These are phyloP conservation scores for Aspergillus brasiliensis DNA, from an alignment of 2,329 filamentous ascomycete species.

Conservation along the genomic window DNA sequence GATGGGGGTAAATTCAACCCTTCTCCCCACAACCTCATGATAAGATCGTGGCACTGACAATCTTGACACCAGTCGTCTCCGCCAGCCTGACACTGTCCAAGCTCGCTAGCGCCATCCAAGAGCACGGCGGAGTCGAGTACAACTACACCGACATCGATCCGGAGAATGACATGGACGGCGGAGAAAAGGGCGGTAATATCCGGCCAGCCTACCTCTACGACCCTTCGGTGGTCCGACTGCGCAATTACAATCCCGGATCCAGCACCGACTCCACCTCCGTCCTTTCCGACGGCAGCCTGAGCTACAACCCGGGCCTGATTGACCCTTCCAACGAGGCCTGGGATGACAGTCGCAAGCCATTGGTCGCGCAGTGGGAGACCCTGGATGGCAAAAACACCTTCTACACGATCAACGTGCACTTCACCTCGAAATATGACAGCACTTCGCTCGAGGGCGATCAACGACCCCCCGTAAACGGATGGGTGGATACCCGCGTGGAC, in stretches of 20 bases:
- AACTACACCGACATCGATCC: conserved; percentile 63
- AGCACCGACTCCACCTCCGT: conserved; percentile 60
- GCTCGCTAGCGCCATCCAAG: conserved; percentile 56
- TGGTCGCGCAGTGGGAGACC: conserved; percentile 67
- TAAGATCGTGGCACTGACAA: neutral
- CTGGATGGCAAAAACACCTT: conserved; percentile 59
- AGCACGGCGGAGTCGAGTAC: conserved; percentile 56
- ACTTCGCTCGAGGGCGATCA: conserved; percentile 66
- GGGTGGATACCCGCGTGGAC: conserved; percentile 56
- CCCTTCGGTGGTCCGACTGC: conserved; percentile 60
- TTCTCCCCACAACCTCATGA: neutral
- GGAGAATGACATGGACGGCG: conserved; percentile 63
- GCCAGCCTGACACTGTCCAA: conserved; percentile 63
- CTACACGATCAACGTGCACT: conserved; percentile 74
- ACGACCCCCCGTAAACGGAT: conserved; percentile 67
- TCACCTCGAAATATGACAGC: conserved; percentile 66
- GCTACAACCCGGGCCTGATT: conserved; percentile 69
- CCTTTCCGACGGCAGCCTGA: conserved; percentile 59
- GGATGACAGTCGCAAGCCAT: conserved; percentile 65
- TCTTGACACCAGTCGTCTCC: conserved; percentile 38
- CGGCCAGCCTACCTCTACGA: conserved; percentile 71
- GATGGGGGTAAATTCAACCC: conserved; percentile 51
- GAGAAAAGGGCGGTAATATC: conserved; percentile 71
- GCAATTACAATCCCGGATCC: conserved; percentile 59
- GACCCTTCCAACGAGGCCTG: conserved; percentile 64